These are phyloP conservation scores for Annulohypoxylon maeteangense DNA, from an alignment of 495 filamentous ascomycete species.

Conservation along the genomic window DNA sequence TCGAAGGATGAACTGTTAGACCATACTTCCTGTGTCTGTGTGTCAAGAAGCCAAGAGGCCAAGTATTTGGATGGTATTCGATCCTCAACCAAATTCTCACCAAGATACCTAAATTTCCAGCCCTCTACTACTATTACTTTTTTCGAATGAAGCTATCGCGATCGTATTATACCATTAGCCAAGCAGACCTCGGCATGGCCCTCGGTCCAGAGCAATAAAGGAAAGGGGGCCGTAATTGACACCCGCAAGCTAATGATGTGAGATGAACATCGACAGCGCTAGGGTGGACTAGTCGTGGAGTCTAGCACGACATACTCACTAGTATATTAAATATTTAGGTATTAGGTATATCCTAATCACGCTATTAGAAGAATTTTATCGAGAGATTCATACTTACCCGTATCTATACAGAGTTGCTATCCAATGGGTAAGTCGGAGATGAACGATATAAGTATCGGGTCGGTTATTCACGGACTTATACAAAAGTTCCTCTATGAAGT, in stretches of 20 bases:
- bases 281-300: not conserved
- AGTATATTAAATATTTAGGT: not conserved
- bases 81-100: not conserved
- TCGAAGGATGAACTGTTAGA: not conserved
- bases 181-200: not conserved
- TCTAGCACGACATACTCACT: not conserved
- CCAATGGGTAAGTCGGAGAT: not conserved
- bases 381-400: not conserved
- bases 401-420: not conserved
- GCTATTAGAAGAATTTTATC: not conserved
- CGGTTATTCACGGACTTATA: not conserved
- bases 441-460: not conserved
- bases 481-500: not conserved
- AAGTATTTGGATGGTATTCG: not conserved
- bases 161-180: not conserved
- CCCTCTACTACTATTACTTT: not conserved
- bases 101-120: not conserved
- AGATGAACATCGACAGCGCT: slow-evolving; percentile 4
- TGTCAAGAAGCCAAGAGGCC: not conserved
- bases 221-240: not conserved
- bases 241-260: not conserved
- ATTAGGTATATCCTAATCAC: not conserved
- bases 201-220: not conserved
- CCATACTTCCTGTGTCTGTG: not conserved
- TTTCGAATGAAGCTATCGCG: not conserved